Conservation (phyloP, 2,329 filamentous ascomycete species). For the Shiraia bambusicola region DNA sequence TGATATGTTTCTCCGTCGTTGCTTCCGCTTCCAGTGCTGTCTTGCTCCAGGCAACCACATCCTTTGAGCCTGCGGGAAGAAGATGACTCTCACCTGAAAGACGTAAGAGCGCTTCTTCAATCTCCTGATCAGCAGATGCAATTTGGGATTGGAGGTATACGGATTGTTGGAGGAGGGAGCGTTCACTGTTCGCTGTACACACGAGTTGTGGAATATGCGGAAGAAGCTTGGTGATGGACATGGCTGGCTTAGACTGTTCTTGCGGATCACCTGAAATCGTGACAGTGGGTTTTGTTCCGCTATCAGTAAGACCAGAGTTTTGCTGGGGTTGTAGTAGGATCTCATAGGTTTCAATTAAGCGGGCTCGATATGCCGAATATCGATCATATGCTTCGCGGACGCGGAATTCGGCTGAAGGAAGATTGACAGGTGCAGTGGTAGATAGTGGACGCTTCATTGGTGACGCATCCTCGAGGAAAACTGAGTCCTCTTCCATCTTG, state of each 20-base stretch:
- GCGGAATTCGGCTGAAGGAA: constrained; percentile 22
- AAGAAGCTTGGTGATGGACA: constrained; percentile 29
- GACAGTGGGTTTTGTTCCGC: not conserved
- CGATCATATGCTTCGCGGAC: constrained; percentile 34
- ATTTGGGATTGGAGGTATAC: constrained; percentile 39
- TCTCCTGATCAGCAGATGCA: constrained; percentile 31
- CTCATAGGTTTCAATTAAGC: constrained; percentile 22
- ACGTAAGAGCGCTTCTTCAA: constrained; percentile 31
- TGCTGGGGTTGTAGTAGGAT: constrained; percentile 18
- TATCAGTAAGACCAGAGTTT: not conserved
- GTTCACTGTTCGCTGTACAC: constrained; percentile 27
- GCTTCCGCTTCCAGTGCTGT: constrained; percentile 24
- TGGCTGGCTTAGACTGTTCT: not conserved
- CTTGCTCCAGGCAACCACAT: constrained; percentile 29
- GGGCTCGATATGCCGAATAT: constrained; percentile 31
- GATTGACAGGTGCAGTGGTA: constrained; percentile 9
- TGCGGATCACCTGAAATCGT: not conserved
- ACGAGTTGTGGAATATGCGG: constrained; percentile 35
- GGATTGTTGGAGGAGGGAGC: constrained; percentile 37
- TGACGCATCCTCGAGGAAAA: constrained; percentile 37
- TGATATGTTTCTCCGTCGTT: constrained; percentile 20
- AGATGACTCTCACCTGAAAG: constrained; percentile 45
- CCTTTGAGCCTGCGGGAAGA: constrained; percentile 34
- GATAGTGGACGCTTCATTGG: constrained; percentile 28
- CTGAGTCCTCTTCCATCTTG: constrained; percentile 43